These are phyloP conservation scores for Nelumbo lutea DNA, from an alignment of 164 flowering plant species.

Conservation along the genomic window DNA sequence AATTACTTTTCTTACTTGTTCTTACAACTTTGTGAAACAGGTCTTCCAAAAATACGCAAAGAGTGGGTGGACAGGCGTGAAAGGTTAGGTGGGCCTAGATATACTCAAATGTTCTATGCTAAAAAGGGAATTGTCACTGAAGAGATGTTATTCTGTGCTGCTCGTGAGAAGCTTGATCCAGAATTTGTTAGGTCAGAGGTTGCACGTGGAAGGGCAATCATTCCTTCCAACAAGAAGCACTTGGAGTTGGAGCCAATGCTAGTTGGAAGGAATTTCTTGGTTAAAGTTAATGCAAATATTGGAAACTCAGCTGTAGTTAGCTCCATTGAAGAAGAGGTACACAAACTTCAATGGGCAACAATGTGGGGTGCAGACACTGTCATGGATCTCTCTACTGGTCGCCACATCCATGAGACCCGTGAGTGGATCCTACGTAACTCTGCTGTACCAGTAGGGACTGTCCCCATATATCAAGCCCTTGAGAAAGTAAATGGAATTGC, in stretches of 20 bases:
- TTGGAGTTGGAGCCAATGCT: constrained; percentile 95
- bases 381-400: constrained; percentile 99
- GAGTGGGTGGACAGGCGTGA: constrained; percentile 89
- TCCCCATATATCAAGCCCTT: constrained; percentile 99
- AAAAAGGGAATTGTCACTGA: constrained; percentile 95
- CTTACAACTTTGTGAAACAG: constrained; percentile 27
- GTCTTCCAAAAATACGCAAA: constrained; percentile 82
- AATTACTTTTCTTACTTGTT: neutral
- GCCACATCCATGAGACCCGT: constrained; percentile 98
- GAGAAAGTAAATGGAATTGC: constrained; percentile 97
- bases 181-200: constrained; percentile 97
- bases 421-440: constrained; percentile 99
- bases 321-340: constrained; percentile 98
- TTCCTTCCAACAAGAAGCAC: constrained; percentile 98
- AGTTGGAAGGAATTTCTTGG: constrained; percentile 95
- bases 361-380: constrained; percentile 99
- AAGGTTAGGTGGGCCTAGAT: constrained; percentile 68
- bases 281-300: constrained; percentile 96
- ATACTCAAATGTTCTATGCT: constrained; percentile 95
- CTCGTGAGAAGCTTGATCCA: constrained; percentile 95
- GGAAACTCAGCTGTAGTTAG: constrained; percentile 99
- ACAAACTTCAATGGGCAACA: constrained; percentile 99
- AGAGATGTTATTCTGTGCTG: constrained; percentile 91
- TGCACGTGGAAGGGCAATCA: constrained; percentile 98
- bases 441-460: constrained; percentile 97